A percentile compares a stretch with the other conserved stretches of the same genome.
Evolutionary conservation across 768 basidiomycete species (phyloP).

Genomic region (Guyanaporus albipodus): DNA sequence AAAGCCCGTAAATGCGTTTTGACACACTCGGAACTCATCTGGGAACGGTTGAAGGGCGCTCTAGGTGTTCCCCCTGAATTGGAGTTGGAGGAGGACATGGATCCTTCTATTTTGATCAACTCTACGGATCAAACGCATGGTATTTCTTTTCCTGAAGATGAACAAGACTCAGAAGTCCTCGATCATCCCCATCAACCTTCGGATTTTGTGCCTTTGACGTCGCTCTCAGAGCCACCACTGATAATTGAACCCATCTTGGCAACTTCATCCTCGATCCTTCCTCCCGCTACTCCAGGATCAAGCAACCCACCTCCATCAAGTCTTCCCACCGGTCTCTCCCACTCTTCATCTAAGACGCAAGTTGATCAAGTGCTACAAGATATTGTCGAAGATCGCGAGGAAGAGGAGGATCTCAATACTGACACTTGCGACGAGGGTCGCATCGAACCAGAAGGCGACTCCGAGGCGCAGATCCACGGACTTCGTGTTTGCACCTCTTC

Average conservation of each 20-base stretch:
- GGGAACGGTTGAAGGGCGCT: constrained; percentile 87
- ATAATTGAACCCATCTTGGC: constrained; percentile 55
- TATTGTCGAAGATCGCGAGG: constrained; percentile 47
- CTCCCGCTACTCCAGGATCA: constrained; percentile 14
- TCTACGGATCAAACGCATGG: not conserved
- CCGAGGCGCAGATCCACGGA: constrained; percentile 47
- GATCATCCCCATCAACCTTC: not conserved
- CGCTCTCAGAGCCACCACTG: constrained; percentile 14
- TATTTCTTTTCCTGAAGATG: not conserved
- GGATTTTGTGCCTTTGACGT: constrained; percentile 10
- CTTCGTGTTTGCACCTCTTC: constrained; percentile 51
- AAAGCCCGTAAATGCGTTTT: constrained; percentile 73
- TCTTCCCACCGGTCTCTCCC: constrained; percentile 31
- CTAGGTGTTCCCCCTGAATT: constrained; percentile 85
- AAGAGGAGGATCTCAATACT: constrained; percentile 40
- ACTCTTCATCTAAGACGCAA: constrained; percentile 23
- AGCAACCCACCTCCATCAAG: constrained; percentile 38
- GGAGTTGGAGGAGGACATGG: constrained; percentile 54
- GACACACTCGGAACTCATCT: constrained; percentile 77
- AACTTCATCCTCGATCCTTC: constrained; percentile 24
- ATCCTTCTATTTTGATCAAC: not conserved
- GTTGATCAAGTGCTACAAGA: constrained; percentile 44
- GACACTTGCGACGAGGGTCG: constrained; percentile 15
- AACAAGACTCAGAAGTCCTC: not conserved
- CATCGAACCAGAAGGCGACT: constrained; percentile 15